Percentiles rank a stretch among this genome's conserved stretches.
phyloP scores from a whole-genome alignment of 768 basidiomycete genomes.

The Boletus reticuloceps region DNA sequence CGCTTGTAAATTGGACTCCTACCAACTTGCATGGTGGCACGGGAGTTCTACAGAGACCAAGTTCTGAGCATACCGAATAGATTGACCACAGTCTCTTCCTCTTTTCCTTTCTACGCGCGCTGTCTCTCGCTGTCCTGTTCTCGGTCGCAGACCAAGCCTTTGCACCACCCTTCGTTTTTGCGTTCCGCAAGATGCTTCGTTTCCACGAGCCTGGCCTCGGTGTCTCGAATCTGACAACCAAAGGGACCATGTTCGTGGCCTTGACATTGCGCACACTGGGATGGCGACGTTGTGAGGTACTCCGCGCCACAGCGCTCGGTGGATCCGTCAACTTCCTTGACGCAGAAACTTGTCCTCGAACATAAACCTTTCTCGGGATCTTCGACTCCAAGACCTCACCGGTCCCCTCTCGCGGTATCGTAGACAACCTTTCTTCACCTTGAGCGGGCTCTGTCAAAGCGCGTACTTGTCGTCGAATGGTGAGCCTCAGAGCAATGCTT shows the following conservation, averaged over 20 bases:
- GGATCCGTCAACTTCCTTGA: slow-evolving; percentile 6
- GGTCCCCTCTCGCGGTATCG: slow-evolving; percentile 1
- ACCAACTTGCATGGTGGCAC: too few relatives aligned
- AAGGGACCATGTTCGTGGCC: background rate
- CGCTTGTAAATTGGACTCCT: too few relatives aligned
- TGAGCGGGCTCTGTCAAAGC: slow-evolving; percentile 1
- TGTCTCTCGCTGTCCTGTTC: slow-evolving; percentile 6
- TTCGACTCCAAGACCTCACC: slow-evolving; percentile 9
- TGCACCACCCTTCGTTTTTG: slow-evolving; percentile 4
- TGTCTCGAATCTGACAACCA: background rate
- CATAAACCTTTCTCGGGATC: slow-evolving; percentile 20
- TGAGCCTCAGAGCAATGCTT: slow-evolving; percentile 11
- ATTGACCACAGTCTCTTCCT: slow-evolving; percentile 26
- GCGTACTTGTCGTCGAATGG: slow-evolving; percentile 26
- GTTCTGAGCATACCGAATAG: slow-evolving; percentile 28
- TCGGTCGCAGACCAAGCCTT: slow-evolving; percentile 14
- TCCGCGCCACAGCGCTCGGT: slow-evolving; percentile 1
- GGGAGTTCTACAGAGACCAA: slow-evolving; percentile 10
- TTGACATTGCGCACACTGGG: slow-evolving; percentile 17
- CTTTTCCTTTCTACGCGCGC: slow-evolving; percentile 16
- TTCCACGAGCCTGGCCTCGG: slow-evolving; percentile 28
- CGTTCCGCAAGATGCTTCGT: slow-evolving; percentile 19
- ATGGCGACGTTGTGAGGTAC: slow-evolving; percentile 12
- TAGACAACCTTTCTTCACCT: slow-evolving; percentile 15
- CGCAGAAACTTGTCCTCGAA: slow-evolving; percentile 15